A percentile compares a stretch with the other conserved stretches of the same genome.
Evolutionary conservation across 495 filamentous ascomycete species (phyloP).

Genomic region (Penicillium bovifimosum): DNA sequence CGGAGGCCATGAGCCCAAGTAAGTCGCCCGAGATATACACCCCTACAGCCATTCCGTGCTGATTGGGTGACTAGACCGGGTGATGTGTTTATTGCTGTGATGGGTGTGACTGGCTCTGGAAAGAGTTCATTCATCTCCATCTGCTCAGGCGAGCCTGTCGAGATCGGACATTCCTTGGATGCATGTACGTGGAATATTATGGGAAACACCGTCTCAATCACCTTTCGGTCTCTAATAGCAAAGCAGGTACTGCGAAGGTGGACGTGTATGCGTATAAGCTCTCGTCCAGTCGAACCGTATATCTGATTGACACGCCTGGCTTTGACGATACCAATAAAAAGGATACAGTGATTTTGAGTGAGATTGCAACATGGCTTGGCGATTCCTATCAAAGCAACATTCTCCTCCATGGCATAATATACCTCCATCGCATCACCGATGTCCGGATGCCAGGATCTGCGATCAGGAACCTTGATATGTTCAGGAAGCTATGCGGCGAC

Average conservation of each 20-base stretch:
- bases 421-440: conserved; percentile 44
- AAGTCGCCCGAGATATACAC: not conserved
- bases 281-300: not conserved
- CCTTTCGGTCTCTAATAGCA: not conserved
- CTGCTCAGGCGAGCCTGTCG: conserved; percentile 15
- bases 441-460: conserved; percentile 33
- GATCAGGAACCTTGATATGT: conserved; percentile 37
- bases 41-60: not conserved
- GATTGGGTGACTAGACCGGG: not conserved
- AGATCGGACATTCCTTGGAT: conserved; percentile 20
- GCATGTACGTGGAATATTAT: conserved; percentile 12
- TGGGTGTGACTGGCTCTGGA: conserved; percentile 41
- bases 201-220: not conserved
- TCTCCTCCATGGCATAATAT: conserved; percentile 28
- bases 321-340: conserved; percentile 35
- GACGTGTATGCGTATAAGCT: conserved; percentile 2
- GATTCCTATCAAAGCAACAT: conserved; percentile 1
- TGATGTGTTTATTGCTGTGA: conserved; percentile 29
- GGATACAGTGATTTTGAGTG: conserved; percentile 34
- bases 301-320: conserved; percentile 40
- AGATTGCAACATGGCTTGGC: conserved; percentile 21
- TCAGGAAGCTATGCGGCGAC: conserved; percentile 39
- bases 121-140: conserved; percentile 37
- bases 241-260: conserved; percentile 1
- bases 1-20: not conserved